phyloP scores from a whole-genome alignment of 2,329 filamentous ascomycete genomes.

The Exophiala sp. region DNA sequence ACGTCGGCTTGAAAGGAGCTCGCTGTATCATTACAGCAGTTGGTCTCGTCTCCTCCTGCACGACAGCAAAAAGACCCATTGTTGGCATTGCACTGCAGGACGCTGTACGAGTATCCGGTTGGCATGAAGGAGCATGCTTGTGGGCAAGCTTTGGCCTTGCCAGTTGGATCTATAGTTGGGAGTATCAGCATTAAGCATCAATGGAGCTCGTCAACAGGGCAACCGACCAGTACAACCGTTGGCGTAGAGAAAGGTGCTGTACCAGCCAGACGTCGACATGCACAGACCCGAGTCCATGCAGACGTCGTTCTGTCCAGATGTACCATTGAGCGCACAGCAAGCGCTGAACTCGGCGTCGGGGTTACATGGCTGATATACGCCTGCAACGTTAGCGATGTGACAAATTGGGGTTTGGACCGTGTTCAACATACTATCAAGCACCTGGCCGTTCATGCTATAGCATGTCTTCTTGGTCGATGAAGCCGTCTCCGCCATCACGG shows the following conservation, averaged over 20 bases:
- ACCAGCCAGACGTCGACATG: slow-evolving; percentile 14
- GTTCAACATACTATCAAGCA: slow-evolving; percentile 5
- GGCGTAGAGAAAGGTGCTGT: slow-evolving; percentile 9
- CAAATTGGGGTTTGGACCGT: no score
- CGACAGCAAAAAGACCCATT: slow-evolving; percentile 16
- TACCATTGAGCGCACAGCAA: slow-evolving; percentile 16
- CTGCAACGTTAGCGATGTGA: neutral
- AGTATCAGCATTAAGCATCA: neutral
- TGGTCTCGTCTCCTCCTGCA: slow-evolving; percentile 7
- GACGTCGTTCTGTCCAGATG: slow-evolving; percentile 11
- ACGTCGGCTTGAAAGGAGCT: slow-evolving; percentile 5
- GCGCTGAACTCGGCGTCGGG: slow-evolving; percentile 7
- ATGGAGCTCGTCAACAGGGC: neutral
- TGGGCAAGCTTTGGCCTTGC: slow-evolving; percentile 13
- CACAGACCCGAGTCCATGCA: slow-evolving; percentile 18
- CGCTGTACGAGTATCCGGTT: slow-evolving; percentile 4
- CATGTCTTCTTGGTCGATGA: slow-evolving; percentile 5
- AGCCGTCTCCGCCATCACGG: neutral
- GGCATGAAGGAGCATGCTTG: slow-evolving; percentile 12
- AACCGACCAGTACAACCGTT: slow-evolving; percentile 9
- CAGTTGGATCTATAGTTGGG: slow-evolving; percentile 7
- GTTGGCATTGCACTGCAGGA: slow-evolving; percentile 12
- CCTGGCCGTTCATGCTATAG: slow-evolving; percentile 11
- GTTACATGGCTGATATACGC: slow-evolving; percentile 8
- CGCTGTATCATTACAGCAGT: slow-evolving; percentile 10